Evolutionary conservation across 1,284 basidiomycete species (phyloP).

Genomic region (Sphaerobolus stellatus): DNA sequence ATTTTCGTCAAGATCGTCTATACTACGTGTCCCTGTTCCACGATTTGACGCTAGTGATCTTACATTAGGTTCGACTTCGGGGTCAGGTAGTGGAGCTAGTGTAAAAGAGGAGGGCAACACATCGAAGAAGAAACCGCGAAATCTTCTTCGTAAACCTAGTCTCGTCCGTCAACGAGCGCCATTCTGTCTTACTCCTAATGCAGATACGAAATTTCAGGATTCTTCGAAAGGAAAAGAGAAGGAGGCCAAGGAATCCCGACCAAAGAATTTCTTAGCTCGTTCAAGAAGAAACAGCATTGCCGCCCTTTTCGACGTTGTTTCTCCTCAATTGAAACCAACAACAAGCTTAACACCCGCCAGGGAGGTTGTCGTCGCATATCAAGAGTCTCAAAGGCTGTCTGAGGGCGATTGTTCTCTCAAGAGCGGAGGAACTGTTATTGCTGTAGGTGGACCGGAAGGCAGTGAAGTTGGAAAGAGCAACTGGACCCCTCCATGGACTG

Average conservation of each 20-base stretch:
- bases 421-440: slow-evolving; percentile 41
- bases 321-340: slow-evolving; percentile 1
- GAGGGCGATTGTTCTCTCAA: slow-evolving; percentile 15
- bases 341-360: slow-evolving; percentile 53
- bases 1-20: slow-evolving; percentile 1
- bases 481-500: no score
- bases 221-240: slow-evolving; percentile 1
- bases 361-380: slow-evolving; percentile 57
- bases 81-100: neutral
- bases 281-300: neutral
- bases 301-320: slow-evolving; percentile 1
- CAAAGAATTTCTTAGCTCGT: neutral
- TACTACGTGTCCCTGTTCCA: neutral
- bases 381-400: slow-evolving; percentile 36
- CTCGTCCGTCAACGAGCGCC: slow-evolving; percentile 1
- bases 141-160: slow-evolving; percentile 12
- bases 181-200: neutral
- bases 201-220: no score
- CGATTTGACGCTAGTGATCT: neutral
- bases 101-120: neutral
- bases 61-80: neutral
- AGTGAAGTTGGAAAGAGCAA: slow-evolving; percentile 13
- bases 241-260: neutral
- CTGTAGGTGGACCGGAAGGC: slow-evolving; percentile 45
- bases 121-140: neutral